These are phyloP conservation scores for Leccinum broughii DNA, from an alignment of 768 basidiomycete genomes.

Conservation along the genomic window DNA sequence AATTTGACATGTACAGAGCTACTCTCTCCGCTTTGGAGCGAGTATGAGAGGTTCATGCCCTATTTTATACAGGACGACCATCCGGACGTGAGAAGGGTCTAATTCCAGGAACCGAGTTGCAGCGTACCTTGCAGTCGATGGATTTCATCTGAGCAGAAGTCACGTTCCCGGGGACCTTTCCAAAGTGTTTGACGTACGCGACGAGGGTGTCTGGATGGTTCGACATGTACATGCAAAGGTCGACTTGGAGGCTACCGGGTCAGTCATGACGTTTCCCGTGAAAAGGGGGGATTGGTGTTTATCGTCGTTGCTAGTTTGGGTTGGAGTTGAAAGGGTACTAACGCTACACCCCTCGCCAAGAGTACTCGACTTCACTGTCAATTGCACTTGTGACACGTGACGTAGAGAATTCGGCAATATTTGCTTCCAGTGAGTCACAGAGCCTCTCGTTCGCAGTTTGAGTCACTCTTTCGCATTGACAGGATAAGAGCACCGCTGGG, in stretches of 20 bases:
- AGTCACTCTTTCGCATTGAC: no score
- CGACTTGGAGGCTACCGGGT: slow-evolving; percentile 76
- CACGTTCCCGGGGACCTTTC: slow-evolving; percentile 56
- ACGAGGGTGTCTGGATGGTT: slow-evolving; percentile 83
- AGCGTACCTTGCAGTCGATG: slow-evolving; percentile 62
- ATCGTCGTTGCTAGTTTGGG: neutral
- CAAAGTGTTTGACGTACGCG: slow-evolving; percentile 78
- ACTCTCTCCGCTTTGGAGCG: slow-evolving; percentile 48
- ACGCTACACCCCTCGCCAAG: no score
- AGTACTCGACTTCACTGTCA: no score
- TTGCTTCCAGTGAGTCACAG: no score
- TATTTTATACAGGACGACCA: slow-evolving; percentile 22
- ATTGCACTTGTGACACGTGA: no score
- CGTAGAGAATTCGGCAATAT: no score
- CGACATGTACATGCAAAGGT: slow-evolving; percentile 81
- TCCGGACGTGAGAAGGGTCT: neutral
- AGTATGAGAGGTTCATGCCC: slow-evolving; percentile 73
- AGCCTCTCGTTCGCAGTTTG: no score
- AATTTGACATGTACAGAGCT: slow-evolving; percentile 54
- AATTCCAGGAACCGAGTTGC: slow-evolving; percentile 24
- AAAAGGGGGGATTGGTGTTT: neutral
- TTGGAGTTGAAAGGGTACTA: no score
- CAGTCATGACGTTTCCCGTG: slow-evolving; percentile 44
- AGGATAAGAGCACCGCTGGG: no score
- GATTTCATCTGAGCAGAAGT: slow-evolving; percentile 67